These are phyloP conservation scores for Aspergillus indologenus DNA, from an alignment of 495 filamentous ascomycete species.

Conservation along the genomic window DNA sequence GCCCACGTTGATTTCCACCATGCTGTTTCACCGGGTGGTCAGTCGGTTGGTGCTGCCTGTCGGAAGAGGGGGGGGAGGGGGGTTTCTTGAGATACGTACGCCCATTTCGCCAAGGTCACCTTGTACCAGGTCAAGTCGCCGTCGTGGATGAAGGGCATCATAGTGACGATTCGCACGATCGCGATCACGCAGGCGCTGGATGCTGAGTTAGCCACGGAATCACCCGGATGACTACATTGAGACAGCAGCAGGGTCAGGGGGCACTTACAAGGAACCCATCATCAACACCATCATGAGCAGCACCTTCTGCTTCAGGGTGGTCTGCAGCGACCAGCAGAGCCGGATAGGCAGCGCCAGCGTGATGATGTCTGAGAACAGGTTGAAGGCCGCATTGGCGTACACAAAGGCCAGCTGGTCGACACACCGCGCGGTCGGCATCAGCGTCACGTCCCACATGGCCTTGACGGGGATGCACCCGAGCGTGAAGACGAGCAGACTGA, in stretches of 20 bases:
- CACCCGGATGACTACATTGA: background rate
- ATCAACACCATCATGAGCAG: conserved; percentile 9
- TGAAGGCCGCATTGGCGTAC: conserved; percentile 15
- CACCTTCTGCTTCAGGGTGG: conserved; percentile 3
- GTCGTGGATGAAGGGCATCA: conserved; percentile 13
- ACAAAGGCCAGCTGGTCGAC: conserved; percentile 10
- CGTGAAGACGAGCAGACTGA: conserved; percentile 14
- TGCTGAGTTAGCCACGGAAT: background rate
- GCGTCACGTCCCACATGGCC: conserved; percentile 11
- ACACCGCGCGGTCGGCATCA: conserved; percentile 8
- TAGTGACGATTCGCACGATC: conserved; percentile 11
- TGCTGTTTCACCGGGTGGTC: background rate
- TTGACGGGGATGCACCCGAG: conserved; percentile 5
- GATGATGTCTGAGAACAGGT: conserved; percentile 9
- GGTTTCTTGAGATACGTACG: too few species aligned
- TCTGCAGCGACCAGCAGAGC: conserved; percentile 14
- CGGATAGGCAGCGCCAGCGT: conserved; percentile 11
- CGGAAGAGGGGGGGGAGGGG: background rate
- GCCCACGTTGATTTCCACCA: conserved; percentile 17
- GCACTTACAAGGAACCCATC: conserved; percentile 15
- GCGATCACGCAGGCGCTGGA: conserved; percentile 11
- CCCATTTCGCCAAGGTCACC: conserved; percentile 15
- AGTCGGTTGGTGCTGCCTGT: background rate
- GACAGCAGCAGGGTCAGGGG: background rate
- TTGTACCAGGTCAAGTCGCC: conserved; percentile 11